phyloP scores from a whole-genome alignment of 495 filamentous ascomycete genomes.

The Bacidia gigantensis region DNA sequence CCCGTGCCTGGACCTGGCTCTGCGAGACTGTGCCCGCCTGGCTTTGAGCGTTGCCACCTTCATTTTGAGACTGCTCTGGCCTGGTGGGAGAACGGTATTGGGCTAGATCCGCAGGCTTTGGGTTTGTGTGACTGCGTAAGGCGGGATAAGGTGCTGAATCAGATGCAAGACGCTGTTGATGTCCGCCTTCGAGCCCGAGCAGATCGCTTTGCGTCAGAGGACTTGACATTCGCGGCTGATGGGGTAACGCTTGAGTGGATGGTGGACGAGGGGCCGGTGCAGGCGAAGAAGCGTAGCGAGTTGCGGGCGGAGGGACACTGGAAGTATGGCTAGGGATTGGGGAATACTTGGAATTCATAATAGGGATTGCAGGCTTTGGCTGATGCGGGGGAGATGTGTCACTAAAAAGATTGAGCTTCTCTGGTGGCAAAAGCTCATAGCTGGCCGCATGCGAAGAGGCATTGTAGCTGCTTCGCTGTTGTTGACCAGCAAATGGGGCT shows the following conservation, averaged over 20 bases:
- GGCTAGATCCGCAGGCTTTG: neutral
- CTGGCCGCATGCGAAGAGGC: conserved; percentile 9
- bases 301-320: conserved; percentile 26
- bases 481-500: conserved; percentile 13
- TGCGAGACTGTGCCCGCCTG: neutral
- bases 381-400: conserved; percentile 25
- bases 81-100: neutral
- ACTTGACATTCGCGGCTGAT: conserved; percentile 76
- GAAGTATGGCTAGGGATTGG: conserved; percentile 40
- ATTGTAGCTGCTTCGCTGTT: conserved; percentile 16
- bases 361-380: conserved; percentile 23
- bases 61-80: neutral
- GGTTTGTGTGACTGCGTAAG: neutral
- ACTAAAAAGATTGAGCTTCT: conserved; percentile 52
- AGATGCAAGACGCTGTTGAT: neutral
- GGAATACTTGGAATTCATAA: conserved; percentile 39
- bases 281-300: conserved; percentile 39
- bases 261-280: conserved; percentile 25
- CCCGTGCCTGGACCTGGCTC: neutral
- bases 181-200: neutral
- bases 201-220: conserved; percentile 49
- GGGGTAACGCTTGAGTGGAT: conserved; percentile 42
- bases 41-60: neutral
- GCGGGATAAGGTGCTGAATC: neutral
- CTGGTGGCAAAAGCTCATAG: conserved; percentile 36